These are phyloP conservation scores for Peltaster fructicola DNA, from an alignment of 2,329 filamentous ascomycete genomes.

Conservation along the genomic window DNA sequence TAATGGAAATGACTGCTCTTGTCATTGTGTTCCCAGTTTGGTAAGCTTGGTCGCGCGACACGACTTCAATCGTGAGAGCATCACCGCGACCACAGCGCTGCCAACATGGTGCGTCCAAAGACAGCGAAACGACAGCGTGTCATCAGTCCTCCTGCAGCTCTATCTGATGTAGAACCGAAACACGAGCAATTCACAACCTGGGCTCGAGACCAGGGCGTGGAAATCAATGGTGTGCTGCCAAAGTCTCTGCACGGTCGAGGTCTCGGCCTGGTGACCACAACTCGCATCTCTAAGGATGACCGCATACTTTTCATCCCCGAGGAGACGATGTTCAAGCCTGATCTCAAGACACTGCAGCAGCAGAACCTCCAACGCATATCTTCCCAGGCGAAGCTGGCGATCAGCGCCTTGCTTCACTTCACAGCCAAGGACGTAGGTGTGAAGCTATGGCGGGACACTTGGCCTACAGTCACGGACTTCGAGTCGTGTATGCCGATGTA, in stretches of 20 bases:
- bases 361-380: conserved; percentile 4
- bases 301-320: conserved; percentile 48
- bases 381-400: conserved; percentile 53
- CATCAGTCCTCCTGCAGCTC: no score
- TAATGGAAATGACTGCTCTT: no score
- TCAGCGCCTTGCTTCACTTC: conserved; percentile 9
- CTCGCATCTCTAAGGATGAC: conserved; percentile 43
- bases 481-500: conserved; percentile 37
- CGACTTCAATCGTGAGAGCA: no score
- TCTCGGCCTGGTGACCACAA: conserved; percentile 58
- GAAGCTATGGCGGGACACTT: conserved; percentile 18
- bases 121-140: no score
- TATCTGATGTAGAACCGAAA: no score
- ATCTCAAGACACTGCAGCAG: conserved; percentile 34
- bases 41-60: no score
- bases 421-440: conserved; percentile 1
- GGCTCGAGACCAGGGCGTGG: conserved; percentile 47
- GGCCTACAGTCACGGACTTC: conserved; percentile 48
- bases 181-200: conserved; percentile 46
- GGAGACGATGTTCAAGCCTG: conserved; percentile 44
- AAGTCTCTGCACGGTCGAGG: conserved; percentile 53
- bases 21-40: no score
- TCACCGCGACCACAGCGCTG: no score
- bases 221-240: conserved; percentile 49
- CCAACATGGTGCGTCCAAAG: no score